phyloP scores from a whole-genome alignment of 2,329 filamentous ascomycete genomes.

The Nannizziopsis arthrosporioides region DNA sequence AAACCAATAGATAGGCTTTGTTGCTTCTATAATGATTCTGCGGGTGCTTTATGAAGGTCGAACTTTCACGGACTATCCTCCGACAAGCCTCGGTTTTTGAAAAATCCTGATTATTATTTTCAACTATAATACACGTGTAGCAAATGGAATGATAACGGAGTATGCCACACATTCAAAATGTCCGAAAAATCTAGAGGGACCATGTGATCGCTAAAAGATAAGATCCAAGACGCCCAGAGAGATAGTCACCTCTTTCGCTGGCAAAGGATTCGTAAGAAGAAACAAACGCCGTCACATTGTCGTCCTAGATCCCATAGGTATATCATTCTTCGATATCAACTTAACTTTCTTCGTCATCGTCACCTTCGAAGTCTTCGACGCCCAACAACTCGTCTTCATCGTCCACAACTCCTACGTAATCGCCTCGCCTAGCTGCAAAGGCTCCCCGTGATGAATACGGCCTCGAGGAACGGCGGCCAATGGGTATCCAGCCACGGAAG shows the following conservation, averaged over 20 bases:
- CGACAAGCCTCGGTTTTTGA: neutral
- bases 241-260: too few relatives aligned
- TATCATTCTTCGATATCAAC: neutral
- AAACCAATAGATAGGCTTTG: neutral
- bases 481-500: conserved; percentile 38
- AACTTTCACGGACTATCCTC: neutral
- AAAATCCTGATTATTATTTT: too few relatives aligned
- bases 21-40: neutral
- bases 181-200: neutral
- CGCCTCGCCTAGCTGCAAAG: conserved; percentile 75
- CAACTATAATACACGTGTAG: too few relatives aligned
- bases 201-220: neutral
- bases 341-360: conserved; percentile 56
- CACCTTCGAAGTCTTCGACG: conserved; percentile 74
- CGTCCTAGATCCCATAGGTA: conserved; percentile 5
- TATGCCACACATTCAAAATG: too few relatives aligned
- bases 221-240: neutral
- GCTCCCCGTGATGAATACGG: conserved; percentile 80
- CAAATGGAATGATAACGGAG: too few relatives aligned
- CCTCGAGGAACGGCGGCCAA: conserved; percentile 41
- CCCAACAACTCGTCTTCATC: conserved; percentile 91
- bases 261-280: neutral
- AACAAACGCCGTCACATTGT: conserved; percentile 2
- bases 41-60: neutral
- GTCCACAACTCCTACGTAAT: conserved; percentile 79